A percentile compares a stretch with the other conserved stretches of the same genome.
phyloP scores from a whole-genome alignment of 495 filamentous ascomycete genomes.

The Aspergillus avenaceus region DNA sequence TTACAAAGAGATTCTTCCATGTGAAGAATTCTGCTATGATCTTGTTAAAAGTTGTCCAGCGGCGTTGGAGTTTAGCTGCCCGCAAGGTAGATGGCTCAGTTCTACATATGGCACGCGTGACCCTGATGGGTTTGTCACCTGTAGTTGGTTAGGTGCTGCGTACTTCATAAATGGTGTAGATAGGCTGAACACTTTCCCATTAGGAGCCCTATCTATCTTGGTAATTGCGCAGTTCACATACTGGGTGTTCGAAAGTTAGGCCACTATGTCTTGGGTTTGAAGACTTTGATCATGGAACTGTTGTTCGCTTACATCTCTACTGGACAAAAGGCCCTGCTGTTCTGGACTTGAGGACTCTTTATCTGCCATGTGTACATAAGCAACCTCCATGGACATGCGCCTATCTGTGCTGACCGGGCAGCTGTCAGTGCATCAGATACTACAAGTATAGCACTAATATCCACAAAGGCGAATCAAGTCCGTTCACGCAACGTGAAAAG shows the following conservation, averaged over 20 bases:
- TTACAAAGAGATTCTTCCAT: slow-evolving; percentile 90
- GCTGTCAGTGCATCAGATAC: no score
- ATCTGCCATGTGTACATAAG: no score
- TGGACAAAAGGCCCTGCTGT: no score
- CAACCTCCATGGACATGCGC: no score
- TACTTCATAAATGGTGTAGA: slow-evolving; percentile 38
- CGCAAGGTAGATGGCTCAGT: slow-evolving; percentile 53
- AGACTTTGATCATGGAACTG: no score
- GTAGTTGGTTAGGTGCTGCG: slow-evolving; percentile 55
- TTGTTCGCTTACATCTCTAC: no score
- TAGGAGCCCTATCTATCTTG: background rate
- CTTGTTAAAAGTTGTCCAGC: slow-evolving; percentile 82
- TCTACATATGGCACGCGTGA: slow-evolving; percentile 59
- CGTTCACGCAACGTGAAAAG: no score
- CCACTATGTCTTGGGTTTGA: background rate
- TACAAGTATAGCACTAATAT: no score
- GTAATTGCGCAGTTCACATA: background rate
- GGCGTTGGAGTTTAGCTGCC: slow-evolving; percentile 74
- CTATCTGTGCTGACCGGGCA: no score
- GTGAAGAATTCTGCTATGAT: slow-evolving; percentile 75
- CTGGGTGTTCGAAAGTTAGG: background rate
- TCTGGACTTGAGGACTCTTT: no score
- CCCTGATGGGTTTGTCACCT: slow-evolving; percentile 45
- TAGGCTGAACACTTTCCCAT: slow-evolving; percentile 2
- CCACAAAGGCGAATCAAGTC: no score